A percentile compares a stretch with the other conserved stretches of the same genome.
Evolutionary conservation across 2,329 filamentous ascomycete species (phyloP).

Genomic region (Microcera coccophila): DNA sequence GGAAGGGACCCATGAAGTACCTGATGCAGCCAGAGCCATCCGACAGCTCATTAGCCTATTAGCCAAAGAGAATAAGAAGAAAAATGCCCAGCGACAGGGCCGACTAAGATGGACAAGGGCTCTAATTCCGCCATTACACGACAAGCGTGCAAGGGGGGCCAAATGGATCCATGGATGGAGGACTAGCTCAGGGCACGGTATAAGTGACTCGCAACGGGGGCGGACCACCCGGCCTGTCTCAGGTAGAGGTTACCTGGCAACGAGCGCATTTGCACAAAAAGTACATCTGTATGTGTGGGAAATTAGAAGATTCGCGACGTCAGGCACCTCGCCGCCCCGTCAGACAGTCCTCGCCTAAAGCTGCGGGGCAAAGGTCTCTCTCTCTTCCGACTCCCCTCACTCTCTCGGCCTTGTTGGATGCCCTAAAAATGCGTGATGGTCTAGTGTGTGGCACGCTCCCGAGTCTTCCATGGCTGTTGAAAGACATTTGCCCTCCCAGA

Average conservation of each 20-base stretch:
- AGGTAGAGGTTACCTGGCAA: constrained; percentile 21
- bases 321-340: too few species aligned
- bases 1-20: constrained; percentile 24
- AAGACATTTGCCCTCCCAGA: background rate
- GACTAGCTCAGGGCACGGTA: constrained; percentile 18
- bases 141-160: too few species aligned
- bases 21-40: constrained; percentile 6
- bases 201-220: constrained; percentile 10
- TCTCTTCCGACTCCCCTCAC: too few species aligned
- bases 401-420: too few species aligned
- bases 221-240: constrained; percentile 7
- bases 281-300: constrained; percentile 9
- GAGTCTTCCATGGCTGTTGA: background rate
- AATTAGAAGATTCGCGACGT: constrained; percentile 11
- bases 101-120: background rate
- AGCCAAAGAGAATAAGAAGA: background rate
- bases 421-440: too few species aligned
- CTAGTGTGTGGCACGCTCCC: too few species aligned
- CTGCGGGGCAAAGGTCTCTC: background rate
- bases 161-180: too few species aligned
- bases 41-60: constrained; percentile 11
- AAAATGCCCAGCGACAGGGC: background rate
- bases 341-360: too few species aligned
- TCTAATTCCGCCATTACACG: constrained; percentile 10
- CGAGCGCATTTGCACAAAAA: constrained; percentile 2